Base-by-base conservation (phyloP, 805 yeast genomes). In the Scheffersomyces coipomensis region DNA sequence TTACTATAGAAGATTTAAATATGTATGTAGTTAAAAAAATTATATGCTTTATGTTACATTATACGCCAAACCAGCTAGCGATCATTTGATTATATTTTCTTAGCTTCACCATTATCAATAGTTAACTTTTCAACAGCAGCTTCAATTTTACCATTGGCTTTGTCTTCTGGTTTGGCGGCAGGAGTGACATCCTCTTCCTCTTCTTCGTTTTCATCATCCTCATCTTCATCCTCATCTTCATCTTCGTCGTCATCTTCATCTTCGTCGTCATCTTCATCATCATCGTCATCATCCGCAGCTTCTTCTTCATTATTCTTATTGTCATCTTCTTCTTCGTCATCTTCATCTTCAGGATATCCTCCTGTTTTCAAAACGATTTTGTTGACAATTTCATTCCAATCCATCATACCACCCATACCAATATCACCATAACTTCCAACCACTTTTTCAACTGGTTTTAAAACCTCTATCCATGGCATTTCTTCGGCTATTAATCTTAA, bases 331-430 rank as follows among this genome's bases (percentile, higher is more conserved):
- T 74, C 78, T 6, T 71, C 77, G 4, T 72, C 76, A 21, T 71
- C 78, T 1, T 68, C 77, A 12, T 66, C 78, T 19, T 73, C 78
- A 1, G 75, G 75, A 45, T 68, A 70, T 35, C 79, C 64, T 38
- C 73, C 80, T 43, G 89, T 66, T 56, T 83, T 84, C 62, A 81
- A 71, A 16, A 86, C 95, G 35, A 88, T 74, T 51, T 81, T 80
- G 56, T 89, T 95, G 15, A 89, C 96, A 51, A 93, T 84, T 59
- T 90, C 97, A 58, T 88, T 85, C 80, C 95, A 88, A 52, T 93
- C 98, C 83, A 90, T 85, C 98, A 93, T 93, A 39, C 99, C 98
- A 35, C 99, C 98, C 88, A 93, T 85, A n/a, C 98, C 98, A 40
- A 93, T 89, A 52, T 91, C 98, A 45, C 99, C 98, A 66, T 90